Evolutionary conservation across 805 yeast genomes (phyloP).

Genomic region (Yarrowia sp.): DNA sequence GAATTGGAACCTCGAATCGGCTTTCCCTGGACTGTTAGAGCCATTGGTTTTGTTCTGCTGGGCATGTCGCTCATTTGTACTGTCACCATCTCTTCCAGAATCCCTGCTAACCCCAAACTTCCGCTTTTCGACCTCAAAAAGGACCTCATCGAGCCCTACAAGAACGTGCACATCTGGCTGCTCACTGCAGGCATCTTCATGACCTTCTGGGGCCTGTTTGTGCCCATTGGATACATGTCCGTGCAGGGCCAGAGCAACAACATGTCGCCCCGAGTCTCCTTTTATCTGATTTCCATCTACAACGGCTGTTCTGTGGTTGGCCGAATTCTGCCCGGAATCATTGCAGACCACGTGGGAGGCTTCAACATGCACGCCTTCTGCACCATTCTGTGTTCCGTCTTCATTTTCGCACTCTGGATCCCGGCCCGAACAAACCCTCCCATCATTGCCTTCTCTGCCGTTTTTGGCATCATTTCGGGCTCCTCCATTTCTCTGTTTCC

Average conservation of each 20-base stretch:
- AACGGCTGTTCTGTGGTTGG: slow-evolving; percentile 52
- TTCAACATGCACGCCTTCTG: slow-evolving; percentile 54
- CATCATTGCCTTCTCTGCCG: slow-evolving; percentile 50
- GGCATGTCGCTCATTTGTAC: slow-evolving; percentile 37
- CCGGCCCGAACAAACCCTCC: slow-evolving; percentile 42
- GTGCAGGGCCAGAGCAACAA: slow-evolving; percentile 46
- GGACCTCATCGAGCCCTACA: slow-evolving; percentile 8
- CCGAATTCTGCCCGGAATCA: slow-evolving; percentile 51
- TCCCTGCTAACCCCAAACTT: slow-evolving; percentile 31
- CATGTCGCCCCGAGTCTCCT: slow-evolving; percentile 31
- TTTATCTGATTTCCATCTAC: slow-evolving; percentile 46
- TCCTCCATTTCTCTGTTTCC: slow-evolving; percentile 64
- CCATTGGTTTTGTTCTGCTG: slow-evolving; percentile 40
- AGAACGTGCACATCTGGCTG: slow-evolving; percentile 29
- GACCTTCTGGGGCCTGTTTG: slow-evolving; percentile 51
- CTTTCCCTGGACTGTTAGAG: slow-evolving; percentile 57
- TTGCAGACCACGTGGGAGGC: slow-evolving; percentile 54
- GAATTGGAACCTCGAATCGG: slow-evolving; percentile 48
- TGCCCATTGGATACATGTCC: slow-evolving; percentile 53
- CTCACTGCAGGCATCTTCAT: slow-evolving; percentile 37
- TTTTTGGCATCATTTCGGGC: slow-evolving; percentile 58
- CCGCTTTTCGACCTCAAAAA: slow-evolving; percentile 31
- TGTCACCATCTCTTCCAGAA: slow-evolving; percentile 37
- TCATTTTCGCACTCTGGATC: slow-evolving; percentile 57
- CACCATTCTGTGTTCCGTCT: slow-evolving; percentile 44